phyloP scores from a whole-genome alignment of 2,329 filamentous ascomycete genomes.

The Beauveria australis region DNA sequence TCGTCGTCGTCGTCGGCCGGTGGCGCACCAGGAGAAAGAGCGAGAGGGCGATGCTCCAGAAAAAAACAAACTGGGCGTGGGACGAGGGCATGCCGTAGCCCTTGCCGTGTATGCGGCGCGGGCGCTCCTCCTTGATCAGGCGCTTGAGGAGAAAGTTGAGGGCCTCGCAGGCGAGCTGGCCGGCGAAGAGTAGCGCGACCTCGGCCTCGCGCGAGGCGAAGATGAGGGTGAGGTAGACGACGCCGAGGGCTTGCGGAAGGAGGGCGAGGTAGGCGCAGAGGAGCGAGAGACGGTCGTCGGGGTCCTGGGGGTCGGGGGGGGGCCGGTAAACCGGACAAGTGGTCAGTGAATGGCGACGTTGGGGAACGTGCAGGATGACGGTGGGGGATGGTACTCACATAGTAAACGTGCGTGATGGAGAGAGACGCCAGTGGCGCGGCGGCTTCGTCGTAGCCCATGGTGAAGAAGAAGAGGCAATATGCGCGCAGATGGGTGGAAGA shows the following conservation, averaged over 20 bases:
- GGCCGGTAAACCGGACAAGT: not conserved
- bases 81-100: conserved; percentile 96
- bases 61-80: conserved; percentile 90
- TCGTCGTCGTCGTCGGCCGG: conserved; percentile 33
- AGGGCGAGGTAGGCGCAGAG: conserved; percentile 90
- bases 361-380: not conserved
- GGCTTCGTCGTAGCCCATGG: conserved; percentile 6
- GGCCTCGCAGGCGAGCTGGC: conserved; percentile 85
- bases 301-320: conserved; percentile 53
- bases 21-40: conserved; percentile 83
- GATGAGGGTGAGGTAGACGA: conserved; percentile 83
- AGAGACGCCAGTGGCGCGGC: conserved; percentile 68
- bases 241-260: conserved; percentile 80
- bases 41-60: conserved; percentile 76
- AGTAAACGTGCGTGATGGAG: conserved; percentile 92
- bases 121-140: conserved; percentile 84
- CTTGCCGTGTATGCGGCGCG: conserved; percentile 75
- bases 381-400: conserved; percentile 51
- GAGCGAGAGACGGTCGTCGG: conserved; percentile 74
- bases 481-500: not conserved
- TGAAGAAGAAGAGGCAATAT: not conserved
- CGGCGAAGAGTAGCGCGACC: conserved; percentile 79
- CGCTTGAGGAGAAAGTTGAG: conserved; percentile 87
- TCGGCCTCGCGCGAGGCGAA: conserved; percentile 89
- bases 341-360: not conserved